Conservation (phyloP, 768 basidiomycete genomes). For the Cystobasidiopsis lactophilus region DNA sequence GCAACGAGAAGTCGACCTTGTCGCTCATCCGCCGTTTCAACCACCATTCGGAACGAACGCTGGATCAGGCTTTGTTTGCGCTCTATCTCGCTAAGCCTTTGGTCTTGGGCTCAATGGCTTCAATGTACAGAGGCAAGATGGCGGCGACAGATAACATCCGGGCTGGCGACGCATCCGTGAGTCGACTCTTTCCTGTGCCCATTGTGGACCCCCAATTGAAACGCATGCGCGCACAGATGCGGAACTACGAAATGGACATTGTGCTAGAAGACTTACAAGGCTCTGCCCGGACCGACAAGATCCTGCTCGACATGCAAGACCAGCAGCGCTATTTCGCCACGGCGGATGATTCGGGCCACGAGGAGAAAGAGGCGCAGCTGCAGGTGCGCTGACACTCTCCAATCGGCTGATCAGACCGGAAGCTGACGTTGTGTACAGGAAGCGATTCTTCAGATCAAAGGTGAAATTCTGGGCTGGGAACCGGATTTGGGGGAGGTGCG, state of each 20-base stretch:
- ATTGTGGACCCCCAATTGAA: not conserved
- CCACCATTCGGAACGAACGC: conserved; percentile 75
- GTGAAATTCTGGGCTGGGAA: not conserved
- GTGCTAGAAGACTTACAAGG: conserved; percentile 69
- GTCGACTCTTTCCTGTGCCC: not conserved
- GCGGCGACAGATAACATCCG: not conserved
- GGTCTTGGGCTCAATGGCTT: not conserved
- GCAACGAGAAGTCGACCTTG: conserved; percentile 60
- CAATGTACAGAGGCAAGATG: not conserved
- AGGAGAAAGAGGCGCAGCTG: not conserved
- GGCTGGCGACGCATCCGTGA: not conserved
- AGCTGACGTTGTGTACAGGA: conserved; percentile 1
- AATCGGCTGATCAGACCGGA: not conserved
- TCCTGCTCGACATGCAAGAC: conserved; percentile 41
- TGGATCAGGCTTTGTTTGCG: conserved; percentile 37
- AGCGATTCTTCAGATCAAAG: not conserved
- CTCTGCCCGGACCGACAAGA: conserved; percentile 40
- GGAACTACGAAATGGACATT: conserved; percentile 37
- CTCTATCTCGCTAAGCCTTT: conserved; percentile 5
- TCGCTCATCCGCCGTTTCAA: conserved; percentile 94
- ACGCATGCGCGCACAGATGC: conserved; percentile 19
- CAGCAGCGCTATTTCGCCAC: conserved; percentile 6
- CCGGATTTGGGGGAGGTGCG: conserved; percentile 2
- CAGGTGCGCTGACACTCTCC: not conserved
- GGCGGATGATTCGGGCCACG: not conserved